phyloP scores from a whole-genome alignment of 2,329 filamentous ascomycete species.

The Pseudocercospora fijiensis region DNA sequence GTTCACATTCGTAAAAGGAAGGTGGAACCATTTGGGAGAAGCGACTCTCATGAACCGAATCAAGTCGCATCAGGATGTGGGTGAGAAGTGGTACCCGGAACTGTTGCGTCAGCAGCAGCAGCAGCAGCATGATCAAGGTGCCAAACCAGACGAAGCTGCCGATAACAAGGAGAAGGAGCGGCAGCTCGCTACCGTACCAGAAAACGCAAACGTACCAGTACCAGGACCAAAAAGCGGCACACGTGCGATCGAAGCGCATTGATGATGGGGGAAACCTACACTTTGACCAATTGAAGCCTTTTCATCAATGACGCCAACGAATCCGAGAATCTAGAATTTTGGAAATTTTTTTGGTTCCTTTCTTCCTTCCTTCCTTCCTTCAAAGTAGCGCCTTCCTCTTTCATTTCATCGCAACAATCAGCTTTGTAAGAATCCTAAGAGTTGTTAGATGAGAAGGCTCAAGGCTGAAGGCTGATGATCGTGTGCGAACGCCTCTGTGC shows the following conservation, averaged over 20 bases:
- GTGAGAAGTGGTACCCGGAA: conserved; percentile 66
- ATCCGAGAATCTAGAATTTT: neutral
- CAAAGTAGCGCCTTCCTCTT: neutral
- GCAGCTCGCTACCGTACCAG: conserved; percentile 6
- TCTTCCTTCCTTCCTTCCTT: neutral
- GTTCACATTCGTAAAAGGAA: conserved; percentile 75
- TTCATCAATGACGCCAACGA: neutral
- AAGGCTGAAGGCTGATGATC: no score
- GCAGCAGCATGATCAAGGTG: no score
- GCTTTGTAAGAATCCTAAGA: neutral
- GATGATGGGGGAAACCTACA: neutral
- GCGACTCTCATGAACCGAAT: conserved; percentile 80
- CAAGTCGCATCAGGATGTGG: conserved; percentile 85
- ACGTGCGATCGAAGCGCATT: conserved; percentile 15
- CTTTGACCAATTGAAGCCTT: neutral
- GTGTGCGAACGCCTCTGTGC: no score
- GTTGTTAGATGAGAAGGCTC: neutral
- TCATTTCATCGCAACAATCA: neutral
- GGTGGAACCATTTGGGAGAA: conserved; percentile 68
- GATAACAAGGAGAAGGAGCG: neutral
- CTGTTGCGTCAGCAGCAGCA: conserved; percentile 47
- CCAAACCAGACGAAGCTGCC: conserved; percentile 18
- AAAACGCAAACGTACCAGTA: conserved; percentile 1
- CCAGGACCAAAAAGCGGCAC: no score
- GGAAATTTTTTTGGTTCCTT: no score